Base-by-base conservation (phyloP, 164 flowering plant species). In the Warburgia ugandensis region DNA sequence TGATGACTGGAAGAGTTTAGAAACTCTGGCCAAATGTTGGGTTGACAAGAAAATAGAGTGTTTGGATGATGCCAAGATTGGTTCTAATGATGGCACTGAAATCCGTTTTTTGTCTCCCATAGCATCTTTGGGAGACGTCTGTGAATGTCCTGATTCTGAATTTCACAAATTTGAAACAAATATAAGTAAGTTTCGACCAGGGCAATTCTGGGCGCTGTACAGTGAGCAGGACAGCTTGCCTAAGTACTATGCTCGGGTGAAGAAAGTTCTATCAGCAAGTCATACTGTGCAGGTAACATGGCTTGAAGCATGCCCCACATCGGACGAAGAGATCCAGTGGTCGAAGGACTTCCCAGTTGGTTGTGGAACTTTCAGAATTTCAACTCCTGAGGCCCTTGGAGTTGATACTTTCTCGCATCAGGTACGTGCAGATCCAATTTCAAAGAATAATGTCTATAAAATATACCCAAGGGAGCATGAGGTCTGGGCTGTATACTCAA, bases 161-260 rank as follows among this genome's bases (percentile, higher is more conserved):
- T 83, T 81, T 51, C 54, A 62, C 56, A 48, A 70, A 47, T 86
- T 84, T 60, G 75, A 66, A 26, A 54, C 26, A 14, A 69, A 58
- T 25, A 77, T 51, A 38, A 77, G 70, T 10, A 73, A 64, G 43
- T 73, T 87, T 58, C 52, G 65, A 57, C 44, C 48, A 30, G 84
- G 79, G 48, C 87, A 84, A 60, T 45, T 78, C 12, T 87, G 96
- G 96, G 78, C 94, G n/a, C 33, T 80, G 25, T 87, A 77, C 53
- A 39, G 80, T 12, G 72, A 63, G 31, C 69, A 68, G 41, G 87
- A 82, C 66, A 72, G 69, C 41, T 46, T 80, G 64, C 90, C 94
- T 20, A 77, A 73, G 64, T 73, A 65, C 62, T 82, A 77, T 66
- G 80, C 74, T 46, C 52, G 25, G 44, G 71, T 84, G 23, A 60